These are phyloP conservation scores for Didymella pinodella DNA, from an alignment of 2,329 filamentous ascomycete species.

Conservation along the genomic window DNA sequence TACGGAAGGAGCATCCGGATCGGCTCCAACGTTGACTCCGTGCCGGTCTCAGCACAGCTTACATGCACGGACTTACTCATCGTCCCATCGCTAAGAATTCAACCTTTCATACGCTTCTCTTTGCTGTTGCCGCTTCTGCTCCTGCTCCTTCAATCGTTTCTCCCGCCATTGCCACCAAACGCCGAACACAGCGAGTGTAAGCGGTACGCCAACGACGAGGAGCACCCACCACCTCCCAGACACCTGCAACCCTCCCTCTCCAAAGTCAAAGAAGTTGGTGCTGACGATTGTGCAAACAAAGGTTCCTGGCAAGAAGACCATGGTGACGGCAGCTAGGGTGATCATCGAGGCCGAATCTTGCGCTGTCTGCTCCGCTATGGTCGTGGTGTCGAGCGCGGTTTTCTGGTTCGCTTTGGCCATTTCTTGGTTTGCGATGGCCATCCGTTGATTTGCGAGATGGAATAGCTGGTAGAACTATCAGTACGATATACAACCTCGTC, in stretches of 20 bases:
- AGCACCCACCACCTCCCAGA: slow-evolving; percentile 4
- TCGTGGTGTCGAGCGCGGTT: slow-evolving; percentile 31
- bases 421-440: slow-evolving; percentile 12
- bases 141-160: neutral
- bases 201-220: neutral
- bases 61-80: too few relatives aligned
- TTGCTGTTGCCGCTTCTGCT: neutral
- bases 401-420: slow-evolving; percentile 10
- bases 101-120: too few relatives aligned
- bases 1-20: neutral
- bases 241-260: neutral
- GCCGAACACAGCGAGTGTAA: slow-evolving; percentile 4
- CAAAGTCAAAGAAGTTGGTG: slow-evolving; percentile 11
- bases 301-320: slow-evolving; percentile 36
- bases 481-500: neutral
- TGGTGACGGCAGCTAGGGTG: slow-evolving; percentile 37
- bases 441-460: slow-evolving; percentile 33
- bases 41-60: neutral
- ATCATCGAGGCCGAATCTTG: slow-evolving; percentile 41
- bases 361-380: slow-evolving; percentile 32
- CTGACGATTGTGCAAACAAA: slow-evolving; percentile 25
- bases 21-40: neutral
- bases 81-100: too few relatives aligned
- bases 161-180: neutral
- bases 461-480: slow-evolving; percentile 11